Base-by-base conservation (phyloP, 345 rosid genomes). In the Aquilaria yunnanensis region DNA sequence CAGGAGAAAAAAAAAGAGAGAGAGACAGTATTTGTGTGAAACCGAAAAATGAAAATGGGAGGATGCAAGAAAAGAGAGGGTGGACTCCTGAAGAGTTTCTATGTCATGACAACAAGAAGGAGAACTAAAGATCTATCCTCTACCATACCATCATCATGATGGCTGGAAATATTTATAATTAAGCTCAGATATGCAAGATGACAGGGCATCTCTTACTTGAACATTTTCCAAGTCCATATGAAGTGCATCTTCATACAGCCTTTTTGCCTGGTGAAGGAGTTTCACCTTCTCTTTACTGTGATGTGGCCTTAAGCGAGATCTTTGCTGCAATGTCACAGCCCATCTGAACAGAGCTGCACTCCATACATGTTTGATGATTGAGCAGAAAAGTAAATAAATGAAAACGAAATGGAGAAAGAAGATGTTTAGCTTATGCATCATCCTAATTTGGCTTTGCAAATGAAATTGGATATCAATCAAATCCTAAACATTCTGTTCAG, bases 181-280 rank as follows among this genome's bases (percentile, higher is more conserved):
- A 16, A 87, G 86, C 73, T 87, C 94, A 14, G 82, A 78, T 12
- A 64, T 37, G 47, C 94, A 87, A 4, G 83, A 74, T 4, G 75
- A 74, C 55, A 87, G 64, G 23, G 90, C 94, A 60, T 79, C 77
- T 74, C 77, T 68, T 59, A 72, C 81, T 69, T 80, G 84, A 32
- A 75, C 69, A 70, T 79, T 74, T 32, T 71, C 73, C 1, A 75
- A 77, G 66, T 87, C 88, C 83, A 84, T 80, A 63, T 75, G 43
- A 2, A 87, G 80, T 43, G 88, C 89, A 65, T 84, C 94, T 74
- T 87, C 90, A 12, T 84, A 87, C 33, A 87, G 70, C 64, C 85
- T 77, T 69, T 67, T 74, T 10, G 90, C 88, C 57, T 87, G 88
- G 65, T 77, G 77, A 47, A 87, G 78, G 65, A 84, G 69, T 68